Conservation (phyloP, 2,329 filamentous ascomycete genomes). For the Neonectria coccinea region DNA sequence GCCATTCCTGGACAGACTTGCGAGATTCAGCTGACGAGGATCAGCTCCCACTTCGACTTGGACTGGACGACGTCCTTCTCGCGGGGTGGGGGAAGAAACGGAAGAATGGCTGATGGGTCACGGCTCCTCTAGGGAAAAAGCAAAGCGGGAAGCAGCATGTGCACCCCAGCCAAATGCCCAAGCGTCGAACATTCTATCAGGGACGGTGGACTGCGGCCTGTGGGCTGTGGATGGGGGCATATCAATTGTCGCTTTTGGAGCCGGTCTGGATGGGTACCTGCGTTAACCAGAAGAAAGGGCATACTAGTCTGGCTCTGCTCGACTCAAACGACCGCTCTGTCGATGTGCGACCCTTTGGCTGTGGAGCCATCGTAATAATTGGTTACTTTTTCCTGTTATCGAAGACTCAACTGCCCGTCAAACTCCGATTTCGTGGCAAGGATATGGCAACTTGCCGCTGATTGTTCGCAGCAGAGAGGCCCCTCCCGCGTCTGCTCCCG, state of each 20-base stretch:
- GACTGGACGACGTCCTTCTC: conserved; percentile 5
- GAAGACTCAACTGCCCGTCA: conserved; percentile 19
- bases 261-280: conserved; percentile 26
- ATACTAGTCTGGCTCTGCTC: conserved; percentile 8
- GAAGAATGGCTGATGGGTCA: not conserved
- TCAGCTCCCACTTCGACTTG: conserved; percentile 23
- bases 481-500: not conserved
- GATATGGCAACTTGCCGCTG: conserved; percentile 8
- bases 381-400: conserved; percentile 19
- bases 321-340: conserved; percentile 5
- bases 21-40: conserved; percentile 36
- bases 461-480: not conserved
- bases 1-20: conserved; percentile 37
- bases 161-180: conserved; percentile 14
- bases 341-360: conserved; percentile 7
- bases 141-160: conserved; percentile 20
- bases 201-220: not conserved
- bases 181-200: conserved; percentile 25
- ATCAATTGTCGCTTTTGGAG: conserved; percentile 19
- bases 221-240: conserved; percentile 1
- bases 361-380: conserved; percentile 24
- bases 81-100: conserved; percentile 1
- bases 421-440: conserved; percentile 21
- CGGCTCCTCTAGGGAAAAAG: conserved; percentile 21
- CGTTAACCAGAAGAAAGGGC: conserved; percentile 19